Evolutionary conservation across 495 filamentous ascomycete genomes (phyloP).

Genomic region (Neurospora sp.): DNA sequence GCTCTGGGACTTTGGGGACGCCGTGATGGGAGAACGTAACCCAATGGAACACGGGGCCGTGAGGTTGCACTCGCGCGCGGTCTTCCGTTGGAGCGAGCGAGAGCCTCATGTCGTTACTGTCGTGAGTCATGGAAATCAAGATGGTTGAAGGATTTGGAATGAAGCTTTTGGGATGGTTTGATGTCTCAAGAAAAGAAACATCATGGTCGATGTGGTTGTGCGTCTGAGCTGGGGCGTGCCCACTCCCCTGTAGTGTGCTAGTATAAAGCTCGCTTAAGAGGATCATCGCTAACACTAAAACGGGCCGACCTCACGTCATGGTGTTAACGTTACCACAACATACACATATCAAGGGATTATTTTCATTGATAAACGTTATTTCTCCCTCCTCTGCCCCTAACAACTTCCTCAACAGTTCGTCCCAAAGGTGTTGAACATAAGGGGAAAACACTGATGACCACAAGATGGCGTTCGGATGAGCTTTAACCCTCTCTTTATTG

Average conservation of each 20-base stretch:
- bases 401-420: background rate
- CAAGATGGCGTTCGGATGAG: background rate
- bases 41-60: background rate
- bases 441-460: background rate
- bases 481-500: background rate
- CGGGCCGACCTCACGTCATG: background rate
- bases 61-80: background rate
- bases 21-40: background rate
- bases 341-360: background rate
- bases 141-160: background rate
- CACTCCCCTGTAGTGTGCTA: background rate
- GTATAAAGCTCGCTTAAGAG: background rate
- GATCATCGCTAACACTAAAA: background rate
- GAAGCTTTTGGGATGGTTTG: background rate
- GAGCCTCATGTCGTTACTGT: background rate
- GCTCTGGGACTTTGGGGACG: background rate
- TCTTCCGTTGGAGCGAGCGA: background rate
- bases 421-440: background rate
- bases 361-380: background rate
- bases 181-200: background rate
- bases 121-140: background rate
- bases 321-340: background rate
- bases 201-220: too few species aligned
- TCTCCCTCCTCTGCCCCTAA: background rate
- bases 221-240: too few species aligned